Base-by-base conservation (phyloP, 1,284 basidiomycete genomes). In the Phellinidium pouzarii region DNA sequence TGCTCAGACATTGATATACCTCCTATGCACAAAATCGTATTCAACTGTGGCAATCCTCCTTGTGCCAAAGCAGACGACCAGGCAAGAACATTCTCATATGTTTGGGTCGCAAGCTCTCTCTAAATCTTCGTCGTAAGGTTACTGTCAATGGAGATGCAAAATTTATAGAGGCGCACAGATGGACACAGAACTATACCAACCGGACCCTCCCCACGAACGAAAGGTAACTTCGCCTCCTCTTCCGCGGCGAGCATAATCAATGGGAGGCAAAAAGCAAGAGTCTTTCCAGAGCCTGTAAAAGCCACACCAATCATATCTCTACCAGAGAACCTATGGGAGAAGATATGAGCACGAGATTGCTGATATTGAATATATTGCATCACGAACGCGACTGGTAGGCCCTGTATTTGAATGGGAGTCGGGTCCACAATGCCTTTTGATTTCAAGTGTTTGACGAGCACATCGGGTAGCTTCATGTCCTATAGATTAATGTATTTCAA, bases 1-100 rank as follows among this genome's bases (percentile, higher is more conserved):
- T 99, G 96, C 27, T 99, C 96, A 48, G 86, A 84, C 94, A 99
- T 98, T 54, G 87, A 91, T 63, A 99, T 98, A 2, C 96, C 96
- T 43, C 96, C 96, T 57, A 99, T 99, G 63, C 94, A 97, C 19
- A 99, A 76, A 6, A 99, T 72, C 0, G 87, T 84, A 64, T 94
- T 89, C 17, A 97, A 70, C 61, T 84, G 82, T 0, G 95, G 94
- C 64, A 94, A 96, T 19, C 85, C 85, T 4, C 82, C 85, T 60
- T 81, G 84, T n/a, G 83, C 80, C 45, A 98, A 74, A 9, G 89
- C 85, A 14, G 74, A 74, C 20, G 91, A 90, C 88, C 97, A 95
- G 0, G 79, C 81, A 29, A 91, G 70, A 47, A 97, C 79, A 53
- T 94, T 94, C 67, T 99, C 96, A 67, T 91, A 96, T 8, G 96